These are phyloP conservation scores for Aspergillus cristatus DNA, from an alignment of 495 filamentous ascomycete species.

Conservation along the genomic window DNA sequence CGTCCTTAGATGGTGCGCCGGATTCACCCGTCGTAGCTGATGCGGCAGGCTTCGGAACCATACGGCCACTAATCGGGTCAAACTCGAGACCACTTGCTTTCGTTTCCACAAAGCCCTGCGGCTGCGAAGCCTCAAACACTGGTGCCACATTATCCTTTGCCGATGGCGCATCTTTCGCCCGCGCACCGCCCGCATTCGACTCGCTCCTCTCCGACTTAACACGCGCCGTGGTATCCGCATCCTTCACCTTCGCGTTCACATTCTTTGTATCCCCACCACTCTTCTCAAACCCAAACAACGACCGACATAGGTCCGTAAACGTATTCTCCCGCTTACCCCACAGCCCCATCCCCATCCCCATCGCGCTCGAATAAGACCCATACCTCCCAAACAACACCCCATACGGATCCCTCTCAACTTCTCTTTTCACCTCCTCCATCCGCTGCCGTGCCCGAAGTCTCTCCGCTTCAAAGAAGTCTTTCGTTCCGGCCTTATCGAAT, in stretches of 20 bases:
- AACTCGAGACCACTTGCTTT: constrained; percentile 13
- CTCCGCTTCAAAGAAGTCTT: constrained; percentile 13
- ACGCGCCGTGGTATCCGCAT: constrained; percentile 1
- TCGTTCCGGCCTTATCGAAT: not conserved
- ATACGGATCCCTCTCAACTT: constrained; percentile 32
- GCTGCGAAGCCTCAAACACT: no score
- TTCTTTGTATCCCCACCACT: not conserved
- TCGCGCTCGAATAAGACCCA: no score
- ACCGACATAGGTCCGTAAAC: constrained; percentile 21
- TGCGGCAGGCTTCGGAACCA: constrained; percentile 17
- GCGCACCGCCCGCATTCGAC: not conserved
- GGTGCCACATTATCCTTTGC: no score
- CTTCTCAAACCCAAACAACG: constrained; percentile 14
- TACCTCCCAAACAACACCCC: constrained; percentile 31
- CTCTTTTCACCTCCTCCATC: constrained; percentile 25
- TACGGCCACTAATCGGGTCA: constrained; percentile 34
- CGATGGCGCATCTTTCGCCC: no score
- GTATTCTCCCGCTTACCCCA: constrained; percentile 8
- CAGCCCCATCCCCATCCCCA: no score
- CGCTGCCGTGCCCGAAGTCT: constrained; percentile 12
- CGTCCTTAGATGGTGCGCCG: not conserved
- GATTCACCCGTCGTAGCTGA: no score
- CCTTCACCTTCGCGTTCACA: not conserved
- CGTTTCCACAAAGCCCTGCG: no score
- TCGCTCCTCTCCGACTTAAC: constrained; percentile 2